These are phyloP conservation scores for Saccharomyces mikatae DNA, from an alignment of 805 yeast species.

Conservation along the genomic window DNA sequence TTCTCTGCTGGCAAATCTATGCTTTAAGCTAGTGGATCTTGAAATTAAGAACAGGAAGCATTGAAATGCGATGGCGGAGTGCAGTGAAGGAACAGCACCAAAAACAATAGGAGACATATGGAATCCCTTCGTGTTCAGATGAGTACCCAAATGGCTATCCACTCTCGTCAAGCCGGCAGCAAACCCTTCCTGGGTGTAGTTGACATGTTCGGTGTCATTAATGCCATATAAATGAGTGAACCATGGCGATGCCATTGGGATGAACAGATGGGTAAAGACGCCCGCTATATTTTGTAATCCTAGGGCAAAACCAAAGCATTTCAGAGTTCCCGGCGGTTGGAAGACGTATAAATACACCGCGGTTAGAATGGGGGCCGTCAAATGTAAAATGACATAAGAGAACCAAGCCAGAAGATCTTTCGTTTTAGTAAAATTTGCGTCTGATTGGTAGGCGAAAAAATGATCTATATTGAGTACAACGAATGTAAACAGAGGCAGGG, in stretches of 20 bases:
- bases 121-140: conserved; percentile 52
- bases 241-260: conserved; percentile 75
- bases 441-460: conserved; percentile 32
- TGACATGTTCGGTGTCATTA: conserved; percentile 39
- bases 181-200: conserved; percentile 57
- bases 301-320: conserved; percentile 43
- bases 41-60: conserved; percentile 38
- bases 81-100: conserved; percentile 57
- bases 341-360: conserved; percentile 57
- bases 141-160: conserved; percentile 56
- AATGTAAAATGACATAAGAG: conserved; percentile 54
- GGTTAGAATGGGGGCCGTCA: conserved; percentile 52
- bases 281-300: conserved; percentile 57
- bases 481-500: conserved; percentile 35
- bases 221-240: conserved; percentile 56
- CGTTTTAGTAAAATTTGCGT: conserved; percentile 32
- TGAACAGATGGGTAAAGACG: conserved; percentile 48
- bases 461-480: conserved; percentile 41
- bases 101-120: conserved; percentile 63
- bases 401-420: conserved; percentile 55
- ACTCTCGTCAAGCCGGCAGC: conserved; percentile 65
- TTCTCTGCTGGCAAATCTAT: conserved; percentile 9
- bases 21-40: conserved; percentile 21
- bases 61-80: conserved; percentile 57
- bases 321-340: conserved; percentile 57